These are phyloP conservation scores for Turritis glabra DNA, from an alignment of 345 rosid species.

Conservation along the genomic window DNA sequence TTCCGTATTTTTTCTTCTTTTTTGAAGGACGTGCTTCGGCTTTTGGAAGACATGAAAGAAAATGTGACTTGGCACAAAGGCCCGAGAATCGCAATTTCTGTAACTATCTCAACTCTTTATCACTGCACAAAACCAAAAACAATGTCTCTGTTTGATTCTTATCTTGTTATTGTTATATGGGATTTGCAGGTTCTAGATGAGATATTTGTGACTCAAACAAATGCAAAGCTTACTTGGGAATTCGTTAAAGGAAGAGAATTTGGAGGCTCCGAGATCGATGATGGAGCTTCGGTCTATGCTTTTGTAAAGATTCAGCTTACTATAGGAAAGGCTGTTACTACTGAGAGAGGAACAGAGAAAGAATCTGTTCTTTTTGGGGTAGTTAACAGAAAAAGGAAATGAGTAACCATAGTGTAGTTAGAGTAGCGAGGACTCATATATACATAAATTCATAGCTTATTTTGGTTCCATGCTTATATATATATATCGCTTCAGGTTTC, in stretches of 20 bases:
- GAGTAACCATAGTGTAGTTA: not conserved
- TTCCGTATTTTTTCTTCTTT: not conserved
- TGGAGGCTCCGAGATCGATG: slow-evolving; percentile 75
- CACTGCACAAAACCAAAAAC: not conserved
- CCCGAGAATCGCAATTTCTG: slow-evolving; percentile 64
- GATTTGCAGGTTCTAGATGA: slow-evolving; percentile 72
- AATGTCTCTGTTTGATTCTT: not conserved
- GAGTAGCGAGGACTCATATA: not conserved
- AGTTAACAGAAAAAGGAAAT: no score
- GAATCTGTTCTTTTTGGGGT: not conserved
- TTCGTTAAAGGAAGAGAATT: slow-evolving; percentile 57
- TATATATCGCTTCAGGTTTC: not conserved
- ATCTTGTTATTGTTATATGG: not conserved
- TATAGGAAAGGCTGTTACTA: slow-evolving; percentile 45
- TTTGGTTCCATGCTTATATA: not conserved
- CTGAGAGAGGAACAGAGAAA: slow-evolving; percentile 6
- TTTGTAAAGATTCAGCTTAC: slow-evolving; percentile 55
- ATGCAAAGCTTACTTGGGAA: slow-evolving; percentile 83
- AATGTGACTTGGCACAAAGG: slow-evolving; percentile 77
- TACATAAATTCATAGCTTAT: not conserved
- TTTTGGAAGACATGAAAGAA: slow-evolving; percentile 71
- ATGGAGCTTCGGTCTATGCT: slow-evolving; percentile 79
- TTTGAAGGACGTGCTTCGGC: slow-evolving; percentile 59
- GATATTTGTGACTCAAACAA: slow-evolving; percentile 61
- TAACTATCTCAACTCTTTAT: slow-evolving; percentile 41